Conservation (phyloP, 371 early-diverging fungal genomes). For the Gilbertella persicaria region DNA sequence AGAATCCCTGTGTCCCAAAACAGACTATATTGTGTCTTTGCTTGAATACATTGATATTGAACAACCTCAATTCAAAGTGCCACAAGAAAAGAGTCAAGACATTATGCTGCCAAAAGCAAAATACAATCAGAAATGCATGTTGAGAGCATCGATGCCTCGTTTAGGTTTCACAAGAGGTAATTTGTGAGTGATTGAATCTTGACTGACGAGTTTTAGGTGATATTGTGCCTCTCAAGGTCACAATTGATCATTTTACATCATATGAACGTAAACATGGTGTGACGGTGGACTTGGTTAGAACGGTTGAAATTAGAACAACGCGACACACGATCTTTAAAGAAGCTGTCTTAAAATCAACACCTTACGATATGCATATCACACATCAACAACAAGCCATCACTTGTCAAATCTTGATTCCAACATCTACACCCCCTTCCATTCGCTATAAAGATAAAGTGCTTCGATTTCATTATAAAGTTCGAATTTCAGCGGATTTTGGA, state of each 20-base stretch:
- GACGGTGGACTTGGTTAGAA: slow-evolving; percentile 35
- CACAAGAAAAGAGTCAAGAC: slow-evolving; percentile 32
- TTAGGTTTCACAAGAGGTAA: slow-evolving; percentile 52
- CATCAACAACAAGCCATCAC: slow-evolving; percentile 20
- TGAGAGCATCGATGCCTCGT: slow-evolving; percentile 41
- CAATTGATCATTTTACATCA: slow-evolving; percentile 35
- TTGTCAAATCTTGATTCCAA: slow-evolving; percentile 42
- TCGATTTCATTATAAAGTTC: slow-evolving; percentile 41
- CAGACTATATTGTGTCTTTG: slow-evolving; percentile 40
- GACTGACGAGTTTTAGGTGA: slow-evolving; percentile 29
- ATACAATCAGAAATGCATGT: slow-evolving; percentile 28
- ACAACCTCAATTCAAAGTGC: slow-evolving; percentile 21
- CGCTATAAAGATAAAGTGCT: slow-evolving; percentile 37
- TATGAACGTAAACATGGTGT: slow-evolving; percentile 29
- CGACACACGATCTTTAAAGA: slow-evolving; percentile 26
- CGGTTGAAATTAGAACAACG: slow-evolving; percentile 34
- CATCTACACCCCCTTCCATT: slow-evolving; percentile 51
- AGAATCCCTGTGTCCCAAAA: slow-evolving; percentile 42
- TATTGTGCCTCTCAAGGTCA: slow-evolving; percentile 37
- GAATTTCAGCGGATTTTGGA: slow-evolving; percentile 19
- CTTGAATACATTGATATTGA: slow-evolving; percentile 46
- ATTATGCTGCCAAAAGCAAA: slow-evolving; percentile 28
- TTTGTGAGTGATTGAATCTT: too few species aligned
- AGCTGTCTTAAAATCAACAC: slow-evolving; percentile 12
- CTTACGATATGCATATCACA: slow-evolving; percentile 12